Conservation (phyloP, 2,329 filamentous ascomycete species). For the Aspergillus sp. region DNA sequence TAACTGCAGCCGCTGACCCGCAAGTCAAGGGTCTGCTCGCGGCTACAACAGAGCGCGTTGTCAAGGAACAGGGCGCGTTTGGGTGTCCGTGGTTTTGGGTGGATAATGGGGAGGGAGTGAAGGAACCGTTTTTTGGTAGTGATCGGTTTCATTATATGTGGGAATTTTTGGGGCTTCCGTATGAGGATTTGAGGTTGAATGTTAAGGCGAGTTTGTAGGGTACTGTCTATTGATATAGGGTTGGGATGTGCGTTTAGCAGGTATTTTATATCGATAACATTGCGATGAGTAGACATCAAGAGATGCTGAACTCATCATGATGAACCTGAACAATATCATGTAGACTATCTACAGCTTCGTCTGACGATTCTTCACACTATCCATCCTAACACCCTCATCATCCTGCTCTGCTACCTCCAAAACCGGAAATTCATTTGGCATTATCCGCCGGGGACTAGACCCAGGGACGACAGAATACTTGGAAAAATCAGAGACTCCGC, state of each 20-base stretch:
- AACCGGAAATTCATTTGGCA: constrained; percentile 67
- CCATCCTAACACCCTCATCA: constrained; percentile 68
- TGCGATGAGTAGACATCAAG: no score
- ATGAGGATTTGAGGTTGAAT: constrained; percentile 23
- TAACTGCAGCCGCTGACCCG: constrained; percentile 48
- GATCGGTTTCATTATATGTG: constrained; percentile 64
- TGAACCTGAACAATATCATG: no score
- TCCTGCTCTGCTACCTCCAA: constrained; percentile 71
- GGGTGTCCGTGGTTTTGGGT: constrained; percentile 75
- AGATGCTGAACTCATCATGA: no score
- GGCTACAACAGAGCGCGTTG: constrained; percentile 55
- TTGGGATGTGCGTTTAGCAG: no score
- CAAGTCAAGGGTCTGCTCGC: constrained; percentile 53
- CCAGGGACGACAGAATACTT: constrained; percentile 68
- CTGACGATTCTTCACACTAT: constrained; percentile 51
- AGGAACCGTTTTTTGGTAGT: constrained; percentile 72
- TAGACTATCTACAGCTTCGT: constrained; percentile 18
- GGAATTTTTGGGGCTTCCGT: constrained; percentile 55
- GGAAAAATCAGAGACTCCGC: constrained; percentile 64
- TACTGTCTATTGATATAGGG: no score
- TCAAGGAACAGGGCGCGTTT: constrained; percentile 62
- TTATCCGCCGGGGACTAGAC: constrained; percentile 64
- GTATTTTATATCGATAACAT: no score
- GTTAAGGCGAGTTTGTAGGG: no score
- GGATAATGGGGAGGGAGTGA: constrained; percentile 45